phyloP scores from a whole-genome alignment of 2,329 filamentous ascomycete species.

The Penicillium sp. region DNA sequence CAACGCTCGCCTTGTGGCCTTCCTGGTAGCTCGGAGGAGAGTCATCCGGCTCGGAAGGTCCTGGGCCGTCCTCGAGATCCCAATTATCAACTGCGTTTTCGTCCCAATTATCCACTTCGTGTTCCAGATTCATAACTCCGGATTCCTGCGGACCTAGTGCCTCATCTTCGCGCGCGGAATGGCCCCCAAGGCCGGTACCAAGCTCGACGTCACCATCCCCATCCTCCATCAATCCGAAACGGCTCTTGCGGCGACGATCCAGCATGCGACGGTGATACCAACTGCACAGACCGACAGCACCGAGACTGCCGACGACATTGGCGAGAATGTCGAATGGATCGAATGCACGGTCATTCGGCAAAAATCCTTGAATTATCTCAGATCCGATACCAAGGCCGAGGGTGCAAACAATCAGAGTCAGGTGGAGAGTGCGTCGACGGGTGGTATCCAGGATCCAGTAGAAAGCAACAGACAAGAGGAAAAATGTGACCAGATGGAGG shows the following conservation, averaged over 20 bases:
- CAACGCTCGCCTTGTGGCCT: slow-evolving; percentile 1
- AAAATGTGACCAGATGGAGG: slow-evolving; percentile 84
- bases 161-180: slow-evolving; percentile 34
- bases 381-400: slow-evolving; percentile 56
- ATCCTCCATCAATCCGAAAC: slow-evolving; percentile 65
- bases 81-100: slow-evolving; percentile 71
- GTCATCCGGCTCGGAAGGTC: slow-evolving; percentile 19
- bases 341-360: slow-evolving; percentile 70
- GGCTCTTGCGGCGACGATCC: slow-evolving; percentile 73
- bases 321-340: slow-evolving; percentile 85
- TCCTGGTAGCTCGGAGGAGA: slow-evolving; percentile 22
- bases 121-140: slow-evolving; percentile 66
- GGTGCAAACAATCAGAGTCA: slow-evolving; percentile 80
- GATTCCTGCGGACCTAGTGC: slow-evolving; percentile 58
- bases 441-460: slow-evolving; percentile 97
- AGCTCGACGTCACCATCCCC: slow-evolving; percentile 68
- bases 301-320: slow-evolving; percentile 76
- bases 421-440: slow-evolving; percentile 77
- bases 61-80: slow-evolving; percentile 57
- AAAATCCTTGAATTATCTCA: slow-evolving; percentile 57
- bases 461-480: slow-evolving; percentile 77
- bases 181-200: slow-evolving; percentile 51
- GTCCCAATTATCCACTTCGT: slow-evolving; percentile 91
- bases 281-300: slow-evolving; percentile 69
- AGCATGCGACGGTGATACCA: slow-evolving; percentile 97